Evolutionary conservation across 257 asterid species (phyloP), one percentile per base, ranked within the genome.

Genomic region (Lavandula angustifolia): DNA sequence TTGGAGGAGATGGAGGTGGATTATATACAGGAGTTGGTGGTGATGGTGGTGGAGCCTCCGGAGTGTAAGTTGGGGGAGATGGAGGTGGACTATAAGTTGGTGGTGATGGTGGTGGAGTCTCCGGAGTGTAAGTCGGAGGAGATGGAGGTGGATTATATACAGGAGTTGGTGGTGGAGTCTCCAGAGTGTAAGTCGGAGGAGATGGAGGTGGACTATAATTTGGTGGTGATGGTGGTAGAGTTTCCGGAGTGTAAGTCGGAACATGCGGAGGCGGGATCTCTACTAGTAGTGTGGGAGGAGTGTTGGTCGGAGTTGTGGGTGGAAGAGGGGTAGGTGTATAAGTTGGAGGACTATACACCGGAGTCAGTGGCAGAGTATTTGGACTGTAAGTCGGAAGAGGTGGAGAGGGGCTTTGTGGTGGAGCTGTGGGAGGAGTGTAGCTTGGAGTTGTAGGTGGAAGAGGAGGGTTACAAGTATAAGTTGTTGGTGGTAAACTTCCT

Each of bases 361-460:
- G 16, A 9, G 33, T 8, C 31, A 27, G 43, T 27, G 66, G 66
- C 29, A 49, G 50, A 9, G 14, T 57, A 3, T 14, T 2, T 16
- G 66, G 54, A 48, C 18, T 6, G 7, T 16, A 4, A 14, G 54
- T 4, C 0, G 53, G 38, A 41, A 16, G 51, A 10, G 53, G 13
- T 11, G 66, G 66, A 29, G 34, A 8, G 10, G 51, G 49, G 7
- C 7, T 33, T 33, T 31, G 3, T 29, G 60, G 60, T 29, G 42
- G 42, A 1, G 7, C 7, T 6, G 42, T 7, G 42, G 42, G 38
- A 34, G 37, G 44, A 6, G 4, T 32, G 10, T 33, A 55, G 11
- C 11, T 9, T 0, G 62, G 46, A 14, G 40, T 53, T 37, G 9
- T 29, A 41, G 69, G 60, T 64, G 68, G 34, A 13, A 22, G 27